Percentiles rank a stretch among this genome's conserved stretches.
Conservation (phyloP, 805 yeast species). For the Candida maltosa region DNA sequence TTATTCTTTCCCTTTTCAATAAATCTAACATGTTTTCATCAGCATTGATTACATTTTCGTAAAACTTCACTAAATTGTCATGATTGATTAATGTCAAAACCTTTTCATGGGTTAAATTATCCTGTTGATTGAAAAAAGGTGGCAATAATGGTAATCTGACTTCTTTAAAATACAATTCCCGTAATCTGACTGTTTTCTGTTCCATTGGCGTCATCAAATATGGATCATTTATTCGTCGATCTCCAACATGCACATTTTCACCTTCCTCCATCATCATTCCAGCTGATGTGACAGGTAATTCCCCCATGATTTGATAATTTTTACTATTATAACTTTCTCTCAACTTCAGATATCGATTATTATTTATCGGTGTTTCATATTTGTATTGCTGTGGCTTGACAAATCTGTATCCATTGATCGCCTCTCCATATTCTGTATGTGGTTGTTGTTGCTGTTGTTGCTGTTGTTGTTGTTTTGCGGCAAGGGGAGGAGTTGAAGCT, state of each 20-base stretch:
- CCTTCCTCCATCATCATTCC: slow-evolving; percentile 33
- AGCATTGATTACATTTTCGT: slow-evolving; percentile 14
- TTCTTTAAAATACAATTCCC: slow-evolving; percentile 13
- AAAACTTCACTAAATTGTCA: slow-evolving; percentile 24
- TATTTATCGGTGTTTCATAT: slow-evolving; percentile 16
- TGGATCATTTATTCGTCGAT: slow-evolving; percentile 29
- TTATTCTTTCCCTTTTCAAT: slow-evolving; percentile 48
- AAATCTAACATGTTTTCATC: slow-evolving; percentile 17
- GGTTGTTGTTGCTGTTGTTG: slow-evolving; percentile 6
- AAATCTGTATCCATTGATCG: slow-evolving; percentile 42
- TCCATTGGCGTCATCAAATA: slow-evolving; percentile 7
- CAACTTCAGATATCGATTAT: slow-evolving; percentile 11
- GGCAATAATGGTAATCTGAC: slow-evolving; percentile 11
- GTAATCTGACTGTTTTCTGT: not conserved
- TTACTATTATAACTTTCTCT: slow-evolving; percentile 22
- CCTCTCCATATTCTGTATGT: slow-evolving; percentile 32
- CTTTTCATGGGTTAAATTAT: slow-evolving; percentile 9
- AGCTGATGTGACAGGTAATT: slow-evolving; percentile 27
- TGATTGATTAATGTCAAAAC: slow-evolving; percentile 16
- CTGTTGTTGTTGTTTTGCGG: slow-evolving; percentile 6
- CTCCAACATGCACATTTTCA: slow-evolving; percentile 32
- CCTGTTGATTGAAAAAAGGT: slow-evolving; percentile 8
- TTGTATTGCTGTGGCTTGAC: slow-evolving; percentile 25
- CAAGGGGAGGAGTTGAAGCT: slow-evolving; percentile 31
- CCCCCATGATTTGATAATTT: slow-evolving; percentile 26